These are phyloP conservation scores for Mycena vulgaris DNA, from an alignment of 768 basidiomycete species.

Conservation along the genomic window DNA sequence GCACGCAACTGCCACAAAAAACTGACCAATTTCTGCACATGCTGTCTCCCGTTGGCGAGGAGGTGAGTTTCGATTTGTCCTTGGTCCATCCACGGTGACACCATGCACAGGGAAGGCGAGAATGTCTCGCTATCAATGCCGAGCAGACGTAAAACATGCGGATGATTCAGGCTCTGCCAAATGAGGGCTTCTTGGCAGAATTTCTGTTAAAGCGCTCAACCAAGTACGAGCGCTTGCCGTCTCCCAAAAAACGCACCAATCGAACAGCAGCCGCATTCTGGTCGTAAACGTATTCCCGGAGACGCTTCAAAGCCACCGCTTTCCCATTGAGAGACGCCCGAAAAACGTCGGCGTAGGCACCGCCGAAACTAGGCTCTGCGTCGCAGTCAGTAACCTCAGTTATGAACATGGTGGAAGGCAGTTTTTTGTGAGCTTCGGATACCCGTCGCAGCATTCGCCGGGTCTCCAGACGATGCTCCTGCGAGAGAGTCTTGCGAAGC, in stretches of 20 bases:
- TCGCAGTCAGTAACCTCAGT: conserved; percentile 29
- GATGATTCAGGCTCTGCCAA: conserved; percentile 49
- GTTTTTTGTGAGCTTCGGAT: conserved; percentile 28
- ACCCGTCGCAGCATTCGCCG: conserved; percentile 37
- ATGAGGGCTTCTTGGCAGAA: conserved; percentile 49
- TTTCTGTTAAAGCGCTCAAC: conserved; percentile 28
- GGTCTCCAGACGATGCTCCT: conserved; percentile 9
- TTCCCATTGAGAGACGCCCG: conserved; percentile 26
- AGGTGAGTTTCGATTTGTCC: conserved; percentile 44
- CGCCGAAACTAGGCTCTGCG: conserved; percentile 25
- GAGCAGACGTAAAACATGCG: conserved; percentile 48
- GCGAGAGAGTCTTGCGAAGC: background rate
- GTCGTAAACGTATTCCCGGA: conserved; percentile 7
- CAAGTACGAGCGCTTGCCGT: background rate
- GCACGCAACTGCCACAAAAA: background rate
- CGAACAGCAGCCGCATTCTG: conserved; percentile 5
- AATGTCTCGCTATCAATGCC: conserved; percentile 48
- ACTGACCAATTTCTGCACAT: conserved; percentile 40
- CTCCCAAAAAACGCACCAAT: conserved; percentile 5
- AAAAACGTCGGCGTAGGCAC: conserved; percentile 43
- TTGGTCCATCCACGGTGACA: conserved; percentile 49
- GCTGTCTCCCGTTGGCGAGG: conserved; percentile 34
- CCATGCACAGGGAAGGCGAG: conserved; percentile 44
- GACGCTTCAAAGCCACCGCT: conserved; percentile 18
- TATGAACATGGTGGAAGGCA: conserved; percentile 39